These are phyloP conservation scores for Claviceps cyperi DNA, from an alignment of 2,329 filamentous ascomycete genomes.

Conservation along the genomic window DNA sequence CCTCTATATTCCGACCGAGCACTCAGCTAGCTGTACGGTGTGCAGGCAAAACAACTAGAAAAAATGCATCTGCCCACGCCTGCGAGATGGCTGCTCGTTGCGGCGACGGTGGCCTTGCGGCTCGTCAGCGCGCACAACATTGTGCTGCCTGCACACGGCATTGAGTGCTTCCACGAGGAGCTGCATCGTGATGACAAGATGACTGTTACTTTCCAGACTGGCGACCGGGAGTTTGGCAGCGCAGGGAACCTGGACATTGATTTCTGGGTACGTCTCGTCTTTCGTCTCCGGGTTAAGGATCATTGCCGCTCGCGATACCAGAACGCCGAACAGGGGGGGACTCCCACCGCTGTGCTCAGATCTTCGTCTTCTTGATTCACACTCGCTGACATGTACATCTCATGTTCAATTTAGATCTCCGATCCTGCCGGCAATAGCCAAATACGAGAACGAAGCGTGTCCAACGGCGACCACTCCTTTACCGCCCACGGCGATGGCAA, in stretches of 20 bases:
- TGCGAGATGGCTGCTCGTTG: conserved; percentile 26
- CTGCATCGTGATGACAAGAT: conserved; percentile 92
- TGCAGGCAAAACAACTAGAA: not conserved
- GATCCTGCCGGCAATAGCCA: conserved; percentile 65
- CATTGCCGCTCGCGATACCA: not conserved
- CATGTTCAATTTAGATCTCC: conserved; percentile 43
- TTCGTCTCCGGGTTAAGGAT: not conserved
- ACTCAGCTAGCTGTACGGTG: not conserved
- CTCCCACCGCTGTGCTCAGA: no score
- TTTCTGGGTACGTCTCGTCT: conserved; percentile 64
- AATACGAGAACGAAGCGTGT: conserved; percentile 64
- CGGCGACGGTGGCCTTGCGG: conserved; percentile 29
- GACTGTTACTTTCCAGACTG: conserved; percentile 97
- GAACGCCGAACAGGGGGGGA: not conserved
- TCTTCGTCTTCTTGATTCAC: not conserved
- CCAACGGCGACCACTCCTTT: conserved; percentile 89
- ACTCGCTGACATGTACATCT: not conserved
- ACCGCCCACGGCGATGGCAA: conserved; percentile 72
- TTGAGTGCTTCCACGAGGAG: conserved; percentile 94
- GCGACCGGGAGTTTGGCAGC: conserved; percentile 87
- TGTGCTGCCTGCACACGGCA: conserved; percentile 78
- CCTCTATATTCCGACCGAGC: not conserved
- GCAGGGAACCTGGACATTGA: conserved; percentile 93
- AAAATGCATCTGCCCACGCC: conserved; percentile 20
- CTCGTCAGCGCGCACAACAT: conserved; percentile 81